phyloP scores from a whole-genome alignment of 306 rosid genomes.

The Vachellia collinsii region DNA sequence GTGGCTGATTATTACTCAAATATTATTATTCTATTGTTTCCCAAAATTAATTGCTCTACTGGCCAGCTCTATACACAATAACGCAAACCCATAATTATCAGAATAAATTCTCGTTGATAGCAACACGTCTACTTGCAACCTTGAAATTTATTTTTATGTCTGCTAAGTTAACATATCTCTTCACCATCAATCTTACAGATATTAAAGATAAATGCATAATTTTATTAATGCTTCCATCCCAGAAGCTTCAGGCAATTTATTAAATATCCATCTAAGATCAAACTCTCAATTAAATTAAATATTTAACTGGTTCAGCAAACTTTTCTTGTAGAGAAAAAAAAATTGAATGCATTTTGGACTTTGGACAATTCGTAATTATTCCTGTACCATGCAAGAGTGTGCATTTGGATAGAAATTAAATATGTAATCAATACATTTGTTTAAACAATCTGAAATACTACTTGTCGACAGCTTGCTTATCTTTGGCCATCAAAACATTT shows the following conservation, averaged over 20 bases:
- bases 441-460: no score
- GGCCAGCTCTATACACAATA: neutral
- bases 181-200: neutral
- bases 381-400: neutral
- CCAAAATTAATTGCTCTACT: slow-evolving; percentile 1
- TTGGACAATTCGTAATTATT: neutral
- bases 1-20: neutral
- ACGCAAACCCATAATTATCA: slow-evolving; percentile 16
- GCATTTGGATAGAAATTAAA: neutral
- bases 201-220: slow-evolving; percentile 1
- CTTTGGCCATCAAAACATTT: no score
- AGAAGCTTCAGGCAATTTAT: neutral
- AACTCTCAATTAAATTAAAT: neutral
- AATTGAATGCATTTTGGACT: neutral
- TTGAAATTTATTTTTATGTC: neutral
- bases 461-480: no score
- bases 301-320: neutral
- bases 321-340: neutral
- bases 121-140: neutral
- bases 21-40: neutral
- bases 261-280: neutral
- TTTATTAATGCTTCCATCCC: neutral
- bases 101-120: neutral
- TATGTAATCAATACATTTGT: no score
- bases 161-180: neutral